A percentile compares a stretch with the other conserved stretches of the same genome.
These are phyloP conservation scores for Colletotrichum liaoningense DNA, from an alignment of 2,329 filamentous ascomycete genomes.

Conservation along the genomic window DNA sequence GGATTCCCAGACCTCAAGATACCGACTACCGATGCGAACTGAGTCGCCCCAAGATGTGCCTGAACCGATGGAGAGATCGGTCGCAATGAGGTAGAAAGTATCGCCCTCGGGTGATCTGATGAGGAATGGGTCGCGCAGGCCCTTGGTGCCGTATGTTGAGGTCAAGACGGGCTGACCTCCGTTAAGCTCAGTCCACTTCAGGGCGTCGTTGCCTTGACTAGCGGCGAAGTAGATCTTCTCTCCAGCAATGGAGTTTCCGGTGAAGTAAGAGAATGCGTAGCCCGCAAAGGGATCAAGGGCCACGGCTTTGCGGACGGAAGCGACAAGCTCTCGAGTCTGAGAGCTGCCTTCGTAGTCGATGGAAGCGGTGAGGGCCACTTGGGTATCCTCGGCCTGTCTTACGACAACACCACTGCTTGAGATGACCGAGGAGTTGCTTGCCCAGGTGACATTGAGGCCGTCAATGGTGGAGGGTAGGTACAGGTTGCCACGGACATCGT, in stretches of 20 bases:
- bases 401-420: slow-evolving; percentile 49
- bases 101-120: slow-evolving; percentile 61
- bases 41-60: slow-evolving; percentile 64
- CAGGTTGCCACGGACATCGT: slow-evolving; percentile 52
- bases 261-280: slow-evolving; percentile 66
- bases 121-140: slow-evolving; percentile 64
- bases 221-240: slow-evolving; percentile 66
- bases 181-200: slow-evolving; percentile 63
- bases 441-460: slow-evolving; percentile 48
- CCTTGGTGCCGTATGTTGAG: slow-evolving; percentile 59
- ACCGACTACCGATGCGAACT: slow-evolving; percentile 58
- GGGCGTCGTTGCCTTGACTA: slow-evolving; percentile 63
- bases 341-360: slow-evolving; percentile 40
- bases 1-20: slow-evolving; percentile 65
- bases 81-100: slow-evolving; percentile 64
- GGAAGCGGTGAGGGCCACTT: slow-evolving; percentile 50
- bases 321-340: slow-evolving; percentile 45
- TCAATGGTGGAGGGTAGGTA: slow-evolving; percentile 46
- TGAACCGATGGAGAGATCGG: slow-evolving; percentile 64
- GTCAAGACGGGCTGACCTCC: slow-evolving; percentile 56
- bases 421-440: slow-evolving; percentile 48
- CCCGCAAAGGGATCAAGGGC: slow-evolving; percentile 51
- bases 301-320: slow-evolving; percentile 47
- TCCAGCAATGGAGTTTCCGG: slow-evolving; percentile 53
- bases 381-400: slow-evolving; percentile 41